phyloP scores from a whole-genome alignment of 2,329 filamentous ascomycete genomes.

The Albophoma yamanashiensis region DNA sequence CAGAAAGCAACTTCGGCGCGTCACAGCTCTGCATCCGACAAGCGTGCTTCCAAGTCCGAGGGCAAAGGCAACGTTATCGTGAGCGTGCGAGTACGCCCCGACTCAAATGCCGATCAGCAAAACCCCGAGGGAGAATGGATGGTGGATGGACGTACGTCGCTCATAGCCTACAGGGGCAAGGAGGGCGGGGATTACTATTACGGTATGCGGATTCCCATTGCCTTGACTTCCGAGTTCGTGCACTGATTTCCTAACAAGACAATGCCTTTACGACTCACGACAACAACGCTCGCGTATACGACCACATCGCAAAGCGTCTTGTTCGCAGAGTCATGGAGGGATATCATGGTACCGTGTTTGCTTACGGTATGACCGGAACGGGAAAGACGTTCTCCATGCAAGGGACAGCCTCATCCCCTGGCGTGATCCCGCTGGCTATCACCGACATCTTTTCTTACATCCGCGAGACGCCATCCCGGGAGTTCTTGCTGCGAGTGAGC shows the following conservation, averaged over 20 bases:
- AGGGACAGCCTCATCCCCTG: conserved; percentile 87
- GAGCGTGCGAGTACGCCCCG: conserved; percentile 86
- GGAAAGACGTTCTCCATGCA: conserved; percentile 99
- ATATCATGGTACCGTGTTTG: conserved; percentile 96
- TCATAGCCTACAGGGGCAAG: conserved; percentile 75
- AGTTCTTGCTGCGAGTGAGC: conserved; percentile 91
- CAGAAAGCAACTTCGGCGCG: conserved; percentile 19
- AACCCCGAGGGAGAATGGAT: conserved; percentile 76
- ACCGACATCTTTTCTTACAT: conserved; percentile 99
- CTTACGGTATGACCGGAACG: conserved; percentile 97
- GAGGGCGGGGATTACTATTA: conserved; percentile 91
- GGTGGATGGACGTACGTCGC: conserved; percentile 72
- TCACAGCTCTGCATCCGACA: conserved; percentile 25
- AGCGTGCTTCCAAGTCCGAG: conserved; percentile 48
- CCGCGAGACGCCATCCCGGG: conserved; percentile 85
- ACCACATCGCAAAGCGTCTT: conserved; percentile 83
- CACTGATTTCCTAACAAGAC: conserved; percentile 43
- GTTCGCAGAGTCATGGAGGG: conserved; percentile 98
- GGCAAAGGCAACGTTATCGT: conserved; percentile 92
- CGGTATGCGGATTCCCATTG: conserved; percentile 42
- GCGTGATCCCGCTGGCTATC: conserved; percentile 93
- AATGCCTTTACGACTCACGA: conserved; percentile 94
- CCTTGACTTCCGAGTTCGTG: background rate
- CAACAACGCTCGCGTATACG: conserved; percentile 90
- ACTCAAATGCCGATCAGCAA: conserved; percentile 52